These are phyloP conservation scores for Coffea canephora DNA, from an alignment of 257 asterid genomes.

Conservation along the genomic window DNA sequence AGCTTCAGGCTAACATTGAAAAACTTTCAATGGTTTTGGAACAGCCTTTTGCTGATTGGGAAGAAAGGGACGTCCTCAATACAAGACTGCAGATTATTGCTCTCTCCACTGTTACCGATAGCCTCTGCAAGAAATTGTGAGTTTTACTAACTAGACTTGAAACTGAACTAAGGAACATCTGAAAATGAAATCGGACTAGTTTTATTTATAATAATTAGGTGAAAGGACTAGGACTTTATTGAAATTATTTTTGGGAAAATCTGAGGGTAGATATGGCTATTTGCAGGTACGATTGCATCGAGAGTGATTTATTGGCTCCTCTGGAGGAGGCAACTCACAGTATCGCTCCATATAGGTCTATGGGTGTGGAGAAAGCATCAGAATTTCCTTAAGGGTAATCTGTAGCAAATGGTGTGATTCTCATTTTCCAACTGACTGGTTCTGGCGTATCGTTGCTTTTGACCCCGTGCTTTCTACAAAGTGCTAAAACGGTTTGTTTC, in stretches of 20 bases:
- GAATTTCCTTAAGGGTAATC: slow-evolving; percentile 26
- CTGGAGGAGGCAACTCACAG: slow-evolving; percentile 33
- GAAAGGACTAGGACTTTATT: not conserved
- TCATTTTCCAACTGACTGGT: not conserved
- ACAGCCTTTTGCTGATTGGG: slow-evolving; percentile 32
- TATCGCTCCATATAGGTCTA: slow-evolving; percentile 50
- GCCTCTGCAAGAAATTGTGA: slow-evolving; percentile 44
- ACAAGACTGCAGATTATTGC: slow-evolving; percentile 28
- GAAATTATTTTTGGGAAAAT: not conserved
- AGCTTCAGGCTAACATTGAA: slow-evolving; percentile 51
- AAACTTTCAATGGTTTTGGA: slow-evolving; percentile 45
- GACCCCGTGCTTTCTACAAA: not conserved
- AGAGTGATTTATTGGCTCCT: slow-evolving; percentile 44
- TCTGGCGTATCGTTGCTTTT: not conserved
- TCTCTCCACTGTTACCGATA: slow-evolving; percentile 33
- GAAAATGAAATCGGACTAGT: not conserved
- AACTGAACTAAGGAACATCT: not conserved
- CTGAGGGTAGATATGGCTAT: not conserved
- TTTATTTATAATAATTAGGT: not conserved
- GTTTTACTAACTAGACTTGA: slow-evolving; percentile 5
- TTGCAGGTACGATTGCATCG: slow-evolving; percentile 59
- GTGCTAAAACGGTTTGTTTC: not conserved
- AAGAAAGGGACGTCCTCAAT: slow-evolving; percentile 18
- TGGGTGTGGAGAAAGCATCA: slow-evolving; percentile 46
- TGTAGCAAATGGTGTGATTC: not conserved